Evolutionary conservation across 257 asterid species (phyloP).

Genomic region (Jacaranda mimosifolia): DNA sequence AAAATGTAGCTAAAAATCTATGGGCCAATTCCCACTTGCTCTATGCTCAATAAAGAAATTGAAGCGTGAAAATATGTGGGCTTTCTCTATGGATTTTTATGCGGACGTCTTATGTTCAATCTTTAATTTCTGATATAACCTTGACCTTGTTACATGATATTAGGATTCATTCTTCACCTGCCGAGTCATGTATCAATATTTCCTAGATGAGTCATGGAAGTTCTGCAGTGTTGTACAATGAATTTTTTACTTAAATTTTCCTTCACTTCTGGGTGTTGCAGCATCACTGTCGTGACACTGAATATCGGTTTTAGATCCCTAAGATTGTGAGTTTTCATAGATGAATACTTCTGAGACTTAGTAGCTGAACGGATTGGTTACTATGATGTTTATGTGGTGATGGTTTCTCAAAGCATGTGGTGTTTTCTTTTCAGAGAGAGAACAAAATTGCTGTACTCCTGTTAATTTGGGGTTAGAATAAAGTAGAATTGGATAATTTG

Average conservation of each 20-base stretch:
- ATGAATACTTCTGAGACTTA: no score
- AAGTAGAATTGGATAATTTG: neutral
- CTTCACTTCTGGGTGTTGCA: neutral
- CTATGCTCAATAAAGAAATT: conserved; percentile 6
- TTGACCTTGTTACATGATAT: conserved; percentile 8
- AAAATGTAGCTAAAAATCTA: conserved; percentile 14
- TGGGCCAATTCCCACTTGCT: conserved; percentile 8
- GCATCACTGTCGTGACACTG: neutral
- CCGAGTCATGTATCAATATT: neutral
- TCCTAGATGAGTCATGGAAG: conserved; percentile 7
- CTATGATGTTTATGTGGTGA: neutral
- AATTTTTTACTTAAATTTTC: neutral
- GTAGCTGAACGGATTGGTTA: neutral
- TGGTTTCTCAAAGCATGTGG: neutral
- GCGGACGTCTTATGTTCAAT: neutral
- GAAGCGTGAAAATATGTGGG: conserved; percentile 12
- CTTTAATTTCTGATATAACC: conserved; percentile 13
- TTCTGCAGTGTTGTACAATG: neutral
- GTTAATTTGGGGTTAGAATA: neutral
- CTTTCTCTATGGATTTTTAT: conserved; percentile 6
- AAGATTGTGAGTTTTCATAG: neutral
- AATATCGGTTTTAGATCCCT: neutral
- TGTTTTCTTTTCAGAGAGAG: neutral
- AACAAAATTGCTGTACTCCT: neutral
- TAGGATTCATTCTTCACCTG: neutral